phyloP scores from a whole-genome alignment of 495 filamentous ascomycete genomes.

The Aspergillus coremiiformis region DNA sequence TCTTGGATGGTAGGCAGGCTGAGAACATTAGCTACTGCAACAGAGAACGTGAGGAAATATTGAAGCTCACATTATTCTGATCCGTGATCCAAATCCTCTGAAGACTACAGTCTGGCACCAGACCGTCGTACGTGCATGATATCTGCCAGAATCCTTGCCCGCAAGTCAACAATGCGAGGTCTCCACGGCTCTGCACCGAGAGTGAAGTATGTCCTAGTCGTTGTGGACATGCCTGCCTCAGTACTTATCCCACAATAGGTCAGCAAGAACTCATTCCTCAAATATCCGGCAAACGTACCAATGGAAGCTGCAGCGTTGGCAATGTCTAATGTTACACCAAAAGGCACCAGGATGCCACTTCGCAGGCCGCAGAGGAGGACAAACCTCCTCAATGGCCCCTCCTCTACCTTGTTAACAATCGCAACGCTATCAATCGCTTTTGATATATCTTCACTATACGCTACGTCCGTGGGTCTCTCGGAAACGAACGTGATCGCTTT shows the following conservation, averaged over 20 bases:
- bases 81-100: slow-evolving; percentile 39
- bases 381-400: slow-evolving; percentile 7
- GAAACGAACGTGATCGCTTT: slow-evolving; percentile 14
- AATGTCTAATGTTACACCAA: slow-evolving; percentile 19
- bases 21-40: slow-evolving; percentile 6
- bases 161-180: slow-evolving; percentile 31
- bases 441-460: slow-evolving; percentile 22
- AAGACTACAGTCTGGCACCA: slow-evolving; percentile 20
- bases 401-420: slow-evolving; percentile 11
- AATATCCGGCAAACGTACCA: slow-evolving; percentile 15
- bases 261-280: neutral
- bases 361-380: slow-evolving; percentile 38
- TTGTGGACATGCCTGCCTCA: slow-evolving; percentile 22
- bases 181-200: slow-evolving; percentile 24
- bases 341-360: slow-evolving; percentile 36
- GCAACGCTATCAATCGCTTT: slow-evolving; percentile 36
- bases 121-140: slow-evolving; percentile 18
- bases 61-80: slow-evolving; percentile 33
- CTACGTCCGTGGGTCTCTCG: slow-evolving; percentile 13
- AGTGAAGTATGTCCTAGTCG: slow-evolving; percentile 34
- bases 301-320: slow-evolving; percentile 15
- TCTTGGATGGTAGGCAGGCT: slow-evolving; percentile 38
- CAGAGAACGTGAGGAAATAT: neutral
- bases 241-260: slow-evolving; percentile 13
- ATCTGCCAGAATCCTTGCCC: slow-evolving; percentile 37